Evolutionary conservation across 768 basidiomycete genomes (phyloP), one percentile per base, ranked within the genome.

Genomic region (Fibroporia radiculosa): DNA sequence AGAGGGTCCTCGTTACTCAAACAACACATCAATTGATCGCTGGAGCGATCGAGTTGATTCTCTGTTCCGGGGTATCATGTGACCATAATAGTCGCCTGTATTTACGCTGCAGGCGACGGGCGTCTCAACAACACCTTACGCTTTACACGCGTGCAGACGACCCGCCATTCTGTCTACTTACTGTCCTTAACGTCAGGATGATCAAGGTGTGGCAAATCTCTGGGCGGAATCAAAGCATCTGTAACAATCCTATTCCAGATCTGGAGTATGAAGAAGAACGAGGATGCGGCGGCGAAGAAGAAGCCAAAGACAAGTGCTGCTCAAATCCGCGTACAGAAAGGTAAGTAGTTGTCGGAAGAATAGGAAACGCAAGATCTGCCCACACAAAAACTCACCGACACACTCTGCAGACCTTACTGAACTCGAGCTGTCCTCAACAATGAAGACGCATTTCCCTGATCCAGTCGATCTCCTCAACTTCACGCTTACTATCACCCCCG

Each of bases 211-310:
- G 26, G 38, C 44, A 48, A 27, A 54, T 39, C 8, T 20, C n/a
- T n/a, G n/a, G 37, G 28, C 19, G 5, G 4, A n/a, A 35, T 35
- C 34, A 8, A 38, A 5, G 16, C 35, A 29, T 13, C 11, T 4
- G 8, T 18, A 13, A 26, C 23, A 40, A 35, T 18, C 25, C 36
- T 16, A 42, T 27, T 6, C 27, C 16, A 99, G 96, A 97, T 99
- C 59, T 97, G 96, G 86, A 90, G 84, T 54, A 92, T 99, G 86
- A 98, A 98, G 82, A 98, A 98, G 83, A 89, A 84, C 58, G 92
- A 97, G 73, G 91, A 98, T 60, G 89, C 89, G 45, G 92, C 93
- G 44, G 84, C 90, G 5, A 97, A 92, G 86, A 95, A 82, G 80
- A 90, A 86, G 75, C 96, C 96, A 34, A 97, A 95, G 80, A 96